Evolutionary conservation across 352 stramenopile species (phyloP), one percentile per base, ranked within the genome.

Genomic region (Phytophthora fragariaefolia): DNA sequence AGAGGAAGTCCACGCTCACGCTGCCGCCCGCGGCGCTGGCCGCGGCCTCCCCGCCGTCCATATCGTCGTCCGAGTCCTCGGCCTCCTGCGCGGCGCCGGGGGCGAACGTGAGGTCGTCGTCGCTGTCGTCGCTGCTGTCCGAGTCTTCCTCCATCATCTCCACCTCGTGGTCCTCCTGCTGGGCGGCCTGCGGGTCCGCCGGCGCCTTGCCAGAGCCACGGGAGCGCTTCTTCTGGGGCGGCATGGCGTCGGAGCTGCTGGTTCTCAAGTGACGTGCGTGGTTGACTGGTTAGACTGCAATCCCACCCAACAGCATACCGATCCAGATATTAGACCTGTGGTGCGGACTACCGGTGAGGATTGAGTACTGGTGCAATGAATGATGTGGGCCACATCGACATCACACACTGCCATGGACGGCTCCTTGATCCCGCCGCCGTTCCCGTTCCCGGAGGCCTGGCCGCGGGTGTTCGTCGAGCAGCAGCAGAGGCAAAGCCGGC

Each of bases 1-100:
- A 96, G 22, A 95, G 75, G 52, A 96, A 96, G 26, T 95, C 85
- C 23, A 96, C 82, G 62, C 78, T 87, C 42, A 96, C 83, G 38
- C 73, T 79, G 47, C 76, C 64, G 4, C 61, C 73, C 12, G 65
- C 57, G 9, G 58, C 55, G n/a, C n/a, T n/a, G 7, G 50, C 53
- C 12, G 56, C 51, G 26, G 73, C 76, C 45, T 87, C 79, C 67
- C 78, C 82, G 40, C 74, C 80, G 13, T 93, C 77, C 28, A 83
- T 78, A 23, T 85, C 79, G 9, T 91, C 82, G 30, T 90, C 79
- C 15, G 82, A 80, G 18, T 87, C 76, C 1, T 88, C 74, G 26
- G 80, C 71, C 4, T 77, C 64, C 9, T 83, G 69, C 3, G 73
- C 73, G 26, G 72, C 72, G 48, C 63, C 45, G 3, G 51, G 23